A percentile compares a stretch with the other conserved stretches of the same genome.
Evolutionary conservation across 306 rosid species (phyloP).

Genomic region (Pachyrhizus erosus): DNA sequence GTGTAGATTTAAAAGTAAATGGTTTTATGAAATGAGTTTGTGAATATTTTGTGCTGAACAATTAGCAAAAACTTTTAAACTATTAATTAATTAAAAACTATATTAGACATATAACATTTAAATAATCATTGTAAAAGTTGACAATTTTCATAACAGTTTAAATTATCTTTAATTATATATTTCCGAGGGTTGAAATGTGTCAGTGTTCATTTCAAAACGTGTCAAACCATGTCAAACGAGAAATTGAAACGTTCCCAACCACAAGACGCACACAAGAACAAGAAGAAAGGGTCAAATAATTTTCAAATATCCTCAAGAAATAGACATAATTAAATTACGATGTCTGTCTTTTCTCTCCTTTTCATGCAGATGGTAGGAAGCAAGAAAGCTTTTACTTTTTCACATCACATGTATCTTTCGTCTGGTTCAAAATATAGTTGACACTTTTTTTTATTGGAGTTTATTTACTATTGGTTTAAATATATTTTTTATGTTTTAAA

Average conservation of each 20-base stretch:
- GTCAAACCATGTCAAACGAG: neutral
- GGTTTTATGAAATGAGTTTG: neutral
- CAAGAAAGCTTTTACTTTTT: neutral
- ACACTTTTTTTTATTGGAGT: neutral
- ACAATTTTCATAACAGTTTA: neutral
- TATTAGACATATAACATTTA: neutral
- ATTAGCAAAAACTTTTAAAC: too few species aligned
- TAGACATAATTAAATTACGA: neutral
- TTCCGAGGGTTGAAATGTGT: neutral
- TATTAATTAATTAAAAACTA: neutral
- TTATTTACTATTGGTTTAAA: too few species aligned
- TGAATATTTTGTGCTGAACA: too few species aligned
- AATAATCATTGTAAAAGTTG: neutral
- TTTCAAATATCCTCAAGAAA: neutral
- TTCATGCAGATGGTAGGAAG: neutral
- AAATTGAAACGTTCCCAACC: neutral
- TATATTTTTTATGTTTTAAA: too few species aligned
- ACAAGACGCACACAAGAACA: neutral
- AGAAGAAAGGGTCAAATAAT: conserved; percentile 11
- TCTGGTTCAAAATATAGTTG: neutral
- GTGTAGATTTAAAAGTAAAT: neutral
- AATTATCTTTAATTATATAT: neutral
- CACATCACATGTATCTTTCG: neutral
- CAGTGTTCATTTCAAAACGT: neutral
- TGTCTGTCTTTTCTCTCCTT: neutral